phyloP scores from a whole-genome alignment of 495 filamentous ascomycete species.

The Daldinia bambusicola region DNA sequence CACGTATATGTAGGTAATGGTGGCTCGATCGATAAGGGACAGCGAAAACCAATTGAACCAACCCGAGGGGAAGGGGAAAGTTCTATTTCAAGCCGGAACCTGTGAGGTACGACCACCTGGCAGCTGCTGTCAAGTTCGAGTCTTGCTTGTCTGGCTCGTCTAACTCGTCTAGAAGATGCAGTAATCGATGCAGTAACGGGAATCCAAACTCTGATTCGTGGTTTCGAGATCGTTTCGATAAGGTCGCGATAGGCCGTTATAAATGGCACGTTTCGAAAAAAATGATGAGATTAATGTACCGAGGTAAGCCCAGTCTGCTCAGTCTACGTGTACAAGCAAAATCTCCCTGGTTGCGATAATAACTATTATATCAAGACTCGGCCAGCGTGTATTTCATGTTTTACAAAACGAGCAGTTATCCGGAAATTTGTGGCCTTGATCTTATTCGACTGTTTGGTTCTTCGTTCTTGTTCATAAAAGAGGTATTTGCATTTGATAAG shows the following conservation, averaged over 20 bases:
- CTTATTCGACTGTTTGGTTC: conserved; percentile 11
- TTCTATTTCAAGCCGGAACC: conserved; percentile 22
- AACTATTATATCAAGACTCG: conserved; percentile 5
- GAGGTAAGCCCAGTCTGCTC: conserved; percentile 22
- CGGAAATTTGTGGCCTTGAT: neutral
- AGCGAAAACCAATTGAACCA: conserved; percentile 22
- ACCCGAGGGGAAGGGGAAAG: conserved; percentile 19
- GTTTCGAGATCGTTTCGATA: conserved; percentile 21
- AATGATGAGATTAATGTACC: conserved; percentile 19
- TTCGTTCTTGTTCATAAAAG: conserved; percentile 25
- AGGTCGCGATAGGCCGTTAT: conserved; percentile 25
- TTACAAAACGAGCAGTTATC: conserved; percentile 7
- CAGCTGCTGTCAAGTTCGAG: conserved; percentile 8
- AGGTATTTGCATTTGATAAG: conserved; percentile 21
- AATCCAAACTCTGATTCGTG: conserved; percentile 25
- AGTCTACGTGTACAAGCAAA: conserved; percentile 17
- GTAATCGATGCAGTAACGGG: conserved; percentile 1
- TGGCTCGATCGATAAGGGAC: conserved; percentile 13
- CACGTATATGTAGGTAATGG: neutral
- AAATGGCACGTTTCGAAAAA: conserved; percentile 20
- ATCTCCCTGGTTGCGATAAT: conserved; percentile 13
- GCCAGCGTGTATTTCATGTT: conserved; percentile 28
- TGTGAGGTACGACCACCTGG: conserved; percentile 35
- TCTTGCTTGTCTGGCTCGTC: neutral
- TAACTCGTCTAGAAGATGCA: neutral